These are phyloP conservation scores for Ormosia semicastrata DNA, from an alignment of 306 rosid genomes.

Conservation along the genomic window DNA sequence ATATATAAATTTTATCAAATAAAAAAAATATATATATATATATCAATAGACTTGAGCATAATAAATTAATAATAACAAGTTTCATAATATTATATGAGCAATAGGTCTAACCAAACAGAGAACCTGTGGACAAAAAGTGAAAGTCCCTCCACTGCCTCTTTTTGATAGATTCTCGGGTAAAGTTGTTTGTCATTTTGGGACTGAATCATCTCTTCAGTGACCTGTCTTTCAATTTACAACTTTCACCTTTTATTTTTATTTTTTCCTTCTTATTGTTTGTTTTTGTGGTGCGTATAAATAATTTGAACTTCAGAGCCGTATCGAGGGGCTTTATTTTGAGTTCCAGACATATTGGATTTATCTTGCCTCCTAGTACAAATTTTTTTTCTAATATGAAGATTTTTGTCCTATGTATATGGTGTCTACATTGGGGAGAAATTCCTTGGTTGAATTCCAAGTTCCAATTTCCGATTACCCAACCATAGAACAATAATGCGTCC, in stretches of 20 bases:
- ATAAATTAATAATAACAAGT: too few species aligned
- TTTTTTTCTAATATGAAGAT: neutral
- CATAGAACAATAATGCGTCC: constrained; percentile 24
- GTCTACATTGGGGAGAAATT: constrained; percentile 9
- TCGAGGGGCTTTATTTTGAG: neutral
- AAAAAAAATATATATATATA: too few species aligned
- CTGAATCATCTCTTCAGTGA: constrained; percentile 4
- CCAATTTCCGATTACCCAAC: constrained; percentile 12
- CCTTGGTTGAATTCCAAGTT: constrained; percentile 3
- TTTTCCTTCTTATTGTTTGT: neutral
- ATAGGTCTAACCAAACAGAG: constrained; percentile 9
- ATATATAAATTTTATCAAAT: too few species aligned
- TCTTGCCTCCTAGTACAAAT: neutral
- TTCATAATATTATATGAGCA: neutral
- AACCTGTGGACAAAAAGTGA: constrained; percentile 8
- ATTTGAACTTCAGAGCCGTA: constrained; percentile 22
- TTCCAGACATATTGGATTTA: constrained; percentile 8
- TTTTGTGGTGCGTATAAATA: neutral
- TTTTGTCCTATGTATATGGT: constrained; percentile 31
- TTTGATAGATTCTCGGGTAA: constrained; percentile 31
- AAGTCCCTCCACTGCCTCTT: constrained; percentile 10
- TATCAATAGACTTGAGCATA: too few species aligned
- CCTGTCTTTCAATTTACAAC: constrained; percentile 16
- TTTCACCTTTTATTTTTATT: neutral
- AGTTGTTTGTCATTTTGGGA: constrained; percentile 57